Percentiles rank a stretch among this genome's conserved stretches.
phyloP scores from a whole-genome alignment of 257 asterid species.

The Oldenlandia corymbosa region DNA sequence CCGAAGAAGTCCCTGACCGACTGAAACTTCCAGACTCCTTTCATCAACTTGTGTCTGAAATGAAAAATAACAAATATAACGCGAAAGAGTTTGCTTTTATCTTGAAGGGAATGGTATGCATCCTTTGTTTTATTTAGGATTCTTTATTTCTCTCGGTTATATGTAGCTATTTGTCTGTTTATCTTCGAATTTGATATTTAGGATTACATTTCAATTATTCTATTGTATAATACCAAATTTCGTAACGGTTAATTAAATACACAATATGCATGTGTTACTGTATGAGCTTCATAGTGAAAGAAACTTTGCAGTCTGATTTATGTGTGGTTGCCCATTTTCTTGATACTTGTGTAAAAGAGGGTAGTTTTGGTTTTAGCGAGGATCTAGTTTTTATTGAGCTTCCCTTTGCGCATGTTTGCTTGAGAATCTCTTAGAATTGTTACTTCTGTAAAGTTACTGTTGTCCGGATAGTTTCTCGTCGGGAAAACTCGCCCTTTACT shows the following conservation, averaged over 20 bases:
- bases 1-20: constrained; percentile 78
- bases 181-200: neutral
- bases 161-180: neutral
- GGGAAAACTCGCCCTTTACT: too few species aligned
- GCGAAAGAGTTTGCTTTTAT: constrained; percentile 87
- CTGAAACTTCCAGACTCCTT: constrained; percentile 88
- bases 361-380: neutral
- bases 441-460: neutral
- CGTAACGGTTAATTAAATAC: neutral
- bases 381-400: too few species aligned
- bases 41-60: constrained; percentile 86
- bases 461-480: neutral
- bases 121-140: constrained; percentile 1
- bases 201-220: neutral
- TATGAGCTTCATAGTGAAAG: neutral
- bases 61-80: constrained; percentile 68
- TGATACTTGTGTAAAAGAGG: neutral
- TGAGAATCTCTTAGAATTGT: neutral
- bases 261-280: neutral
- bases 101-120: constrained; percentile 90
- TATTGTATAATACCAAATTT: neutral
- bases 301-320: neutral
- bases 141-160: neutral
- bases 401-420: neutral
- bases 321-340: neutral